Percentiles rank a stretch among this genome's conserved stretches.
These are phyloP conservation scores for Talaromyces borbonicus DNA, from an alignment of 495 filamentous ascomycete genomes.

Conservation along the genomic window DNA sequence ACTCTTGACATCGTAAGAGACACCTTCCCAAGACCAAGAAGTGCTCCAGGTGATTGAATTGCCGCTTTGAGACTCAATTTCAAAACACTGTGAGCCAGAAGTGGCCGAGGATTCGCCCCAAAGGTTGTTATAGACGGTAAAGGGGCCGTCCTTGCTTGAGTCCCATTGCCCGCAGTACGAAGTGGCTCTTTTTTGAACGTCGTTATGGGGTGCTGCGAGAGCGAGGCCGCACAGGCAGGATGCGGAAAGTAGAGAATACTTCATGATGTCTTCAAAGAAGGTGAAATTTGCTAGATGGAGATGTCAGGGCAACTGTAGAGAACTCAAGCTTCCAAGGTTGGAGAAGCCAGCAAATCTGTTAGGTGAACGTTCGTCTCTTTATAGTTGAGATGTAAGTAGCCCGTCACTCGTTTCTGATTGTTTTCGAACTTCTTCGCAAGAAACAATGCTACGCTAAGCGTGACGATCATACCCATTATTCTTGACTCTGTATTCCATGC, in stretches of 20 bases:
- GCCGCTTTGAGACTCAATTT: constrained; percentile 36
- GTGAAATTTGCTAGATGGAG: no score
- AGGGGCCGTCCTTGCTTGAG: constrained; percentile 31
- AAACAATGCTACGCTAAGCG: no score
- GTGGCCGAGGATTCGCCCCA: constrained; percentile 37
- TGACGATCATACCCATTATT: no score
- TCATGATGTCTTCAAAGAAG: no score
- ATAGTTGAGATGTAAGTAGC: no score
- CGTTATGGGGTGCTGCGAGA: background rate
- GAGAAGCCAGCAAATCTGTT: no score
- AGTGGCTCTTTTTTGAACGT: constrained; percentile 20
- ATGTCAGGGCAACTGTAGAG: no score
- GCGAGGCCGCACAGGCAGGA: background rate
- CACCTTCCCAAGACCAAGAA: constrained; percentile 47
- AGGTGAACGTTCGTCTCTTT: no score
- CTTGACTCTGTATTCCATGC: no score
- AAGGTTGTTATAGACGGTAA: constrained; percentile 46
- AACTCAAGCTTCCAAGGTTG: no score
- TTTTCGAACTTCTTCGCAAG: no score
- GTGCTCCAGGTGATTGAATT: constrained; percentile 46
- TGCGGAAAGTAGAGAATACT: background rate
- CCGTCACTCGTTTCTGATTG: no score
- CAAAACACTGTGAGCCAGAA: constrained; percentile 48
- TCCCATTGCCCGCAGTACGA: constrained; percentile 44
- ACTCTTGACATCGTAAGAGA: constrained; percentile 45